phyloP scores from a whole-genome alignment of 139 green algal species.

The Auxenochlorella pyrenoidosa region DNA sequence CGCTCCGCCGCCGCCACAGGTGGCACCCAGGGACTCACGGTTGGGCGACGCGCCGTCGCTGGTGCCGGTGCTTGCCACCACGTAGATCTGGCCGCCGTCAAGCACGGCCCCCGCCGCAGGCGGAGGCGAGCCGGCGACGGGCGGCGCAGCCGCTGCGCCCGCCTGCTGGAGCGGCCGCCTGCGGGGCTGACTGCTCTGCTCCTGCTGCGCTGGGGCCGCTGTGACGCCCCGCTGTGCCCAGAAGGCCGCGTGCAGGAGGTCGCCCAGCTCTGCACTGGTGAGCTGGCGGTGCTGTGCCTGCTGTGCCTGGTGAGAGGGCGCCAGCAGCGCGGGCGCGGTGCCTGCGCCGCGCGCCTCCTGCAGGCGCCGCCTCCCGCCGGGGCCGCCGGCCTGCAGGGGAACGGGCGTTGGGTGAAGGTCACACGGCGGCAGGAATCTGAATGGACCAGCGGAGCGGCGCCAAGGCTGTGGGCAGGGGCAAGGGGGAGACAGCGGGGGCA shows the following conservation, averaged over 20 bases:
- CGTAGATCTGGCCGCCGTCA: not conserved
- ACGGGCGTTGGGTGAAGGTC: too few relatives aligned
- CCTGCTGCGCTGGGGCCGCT: not conserved
- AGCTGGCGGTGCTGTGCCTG: not conserved
- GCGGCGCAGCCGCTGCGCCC: not conserved
- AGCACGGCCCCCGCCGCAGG: not conserved
- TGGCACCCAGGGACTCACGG: not conserved
- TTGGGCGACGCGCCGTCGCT: not conserved
- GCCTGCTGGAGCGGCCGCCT: not conserved
- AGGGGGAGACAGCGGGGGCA: too few relatives aligned
- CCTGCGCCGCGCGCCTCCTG: too few relatives aligned
- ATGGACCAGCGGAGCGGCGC: too few relatives aligned
- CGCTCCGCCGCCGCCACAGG: not conserved
- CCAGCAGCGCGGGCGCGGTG: not conserved
- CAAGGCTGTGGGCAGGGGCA: too few relatives aligned
- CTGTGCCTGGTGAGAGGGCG: not conserved
- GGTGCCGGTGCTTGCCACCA: not conserved
- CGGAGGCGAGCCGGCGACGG: not conserved
- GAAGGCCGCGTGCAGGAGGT: not conserved
- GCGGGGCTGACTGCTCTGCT: not conserved
- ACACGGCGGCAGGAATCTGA: not conserved
- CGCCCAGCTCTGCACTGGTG: not conserved
- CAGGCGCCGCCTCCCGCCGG: too few relatives aligned
- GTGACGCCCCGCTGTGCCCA: not conserved
- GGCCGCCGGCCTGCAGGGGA: not conserved